Evolutionary conservation across 2,329 filamentous ascomycete genomes (phyloP), one percentile per base, ranked within the genome.

Genomic region (Neopestalotiopsis clavispora): DNA sequence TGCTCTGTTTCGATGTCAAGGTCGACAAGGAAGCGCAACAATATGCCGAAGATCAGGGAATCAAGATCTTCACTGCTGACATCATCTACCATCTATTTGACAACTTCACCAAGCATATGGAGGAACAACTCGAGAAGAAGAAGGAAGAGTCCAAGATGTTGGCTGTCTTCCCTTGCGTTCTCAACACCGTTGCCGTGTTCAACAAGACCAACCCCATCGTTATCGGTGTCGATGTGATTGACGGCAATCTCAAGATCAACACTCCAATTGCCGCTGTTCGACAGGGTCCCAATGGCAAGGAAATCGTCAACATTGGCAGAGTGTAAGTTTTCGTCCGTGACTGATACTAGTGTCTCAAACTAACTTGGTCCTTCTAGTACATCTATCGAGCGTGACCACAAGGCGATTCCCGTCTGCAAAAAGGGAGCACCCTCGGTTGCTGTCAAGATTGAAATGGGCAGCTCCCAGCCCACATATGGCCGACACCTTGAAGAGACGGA

Each of bases 31-130:
- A 99, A 79, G 96, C 96, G 0, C 90, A 92, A 73, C 87, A 89
- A 10, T 97, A 98, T 76, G 96, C 96, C 12, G 94, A 98, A 20
- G 94, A 98, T 68, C 91, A 97, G 71, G 94, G 94, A 65, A 93
- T 99, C 84, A 98, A 97, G 86, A 93, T 99, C 76, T 99, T 99
- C 85, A 97, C 94, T 3, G 96, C 97, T 2, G 95, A 99, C 81
- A 99, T 99, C 76, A 99, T 99, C 78, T 99, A 99, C 82, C 96
- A 99, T 81, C 86, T 99, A 69, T 99, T 99, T 80, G 97, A 99
- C 81, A 87, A 93, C 72, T 99, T 99, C 83, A 98, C 93, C 58
- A 94, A 93, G 81, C 95, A 99, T 82, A 97, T 98, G 93, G 91
- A 91, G 38, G 87, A 93, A 75, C 88, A 97, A 74, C 86, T 91